Evolutionary conservation across 2,329 filamentous ascomycete species (phyloP).

Genomic region (Apiospora kogelbergensis): DNA sequence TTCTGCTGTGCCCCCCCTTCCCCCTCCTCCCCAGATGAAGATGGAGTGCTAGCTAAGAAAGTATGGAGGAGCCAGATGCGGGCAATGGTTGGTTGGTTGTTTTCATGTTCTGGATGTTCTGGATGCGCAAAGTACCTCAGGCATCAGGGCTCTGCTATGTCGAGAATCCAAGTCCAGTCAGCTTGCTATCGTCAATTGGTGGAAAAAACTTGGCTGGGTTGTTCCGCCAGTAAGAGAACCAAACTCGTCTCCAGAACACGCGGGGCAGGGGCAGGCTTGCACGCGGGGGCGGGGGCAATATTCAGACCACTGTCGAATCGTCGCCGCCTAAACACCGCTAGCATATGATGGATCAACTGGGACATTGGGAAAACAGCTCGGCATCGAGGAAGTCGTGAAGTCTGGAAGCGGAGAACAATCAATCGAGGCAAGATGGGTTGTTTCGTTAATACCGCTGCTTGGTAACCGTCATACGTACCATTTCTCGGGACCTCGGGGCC

Average conservation of each 20-base stretch:
- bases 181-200: background rate
- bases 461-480: background rate
- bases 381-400: background rate
- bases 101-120: background rate
- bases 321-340: background rate
- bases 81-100: background rate
- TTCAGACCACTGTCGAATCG: background rate
- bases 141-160: too few species aligned
- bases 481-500: background rate
- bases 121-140: background rate
- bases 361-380: background rate
- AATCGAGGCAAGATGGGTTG: background rate
- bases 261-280: background rate
- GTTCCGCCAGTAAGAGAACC: conserved; percentile 9
- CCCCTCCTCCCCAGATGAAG: background rate
- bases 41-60: background rate
- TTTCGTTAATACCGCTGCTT: background rate
- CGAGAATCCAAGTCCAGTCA: background rate
- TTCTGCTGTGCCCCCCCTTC: too few species aligned
- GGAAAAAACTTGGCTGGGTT: conserved; percentile 2
- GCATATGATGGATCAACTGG: background rate
- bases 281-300: conserved; percentile 6
- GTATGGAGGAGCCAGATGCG: background rate
- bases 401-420: background rate
- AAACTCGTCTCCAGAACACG: background rate